Conservation (phyloP, 2,329 filamentous ascomycete genomes). For the Hymenoscyphus albidus region DNA sequence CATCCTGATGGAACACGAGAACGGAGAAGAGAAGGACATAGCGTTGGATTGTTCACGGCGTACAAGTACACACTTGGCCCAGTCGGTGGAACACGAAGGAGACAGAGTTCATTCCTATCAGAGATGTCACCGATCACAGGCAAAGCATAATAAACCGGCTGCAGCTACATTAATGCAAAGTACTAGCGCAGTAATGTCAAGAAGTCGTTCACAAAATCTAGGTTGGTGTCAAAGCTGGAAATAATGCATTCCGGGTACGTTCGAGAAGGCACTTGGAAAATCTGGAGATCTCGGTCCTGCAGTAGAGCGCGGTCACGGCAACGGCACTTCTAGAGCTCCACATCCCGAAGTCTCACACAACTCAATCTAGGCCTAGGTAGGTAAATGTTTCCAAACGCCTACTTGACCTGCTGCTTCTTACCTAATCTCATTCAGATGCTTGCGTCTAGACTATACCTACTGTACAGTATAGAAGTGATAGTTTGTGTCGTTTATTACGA, state of each 20-base stretch:
- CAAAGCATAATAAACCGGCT: not conserved
- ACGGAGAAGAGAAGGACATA: not conserved
- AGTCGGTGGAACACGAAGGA: not conserved
- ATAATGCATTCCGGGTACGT: not conserved
- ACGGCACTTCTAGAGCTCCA: not conserved
- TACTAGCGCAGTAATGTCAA: not conserved
- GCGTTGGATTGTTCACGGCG: not conserved
- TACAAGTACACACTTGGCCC: not conserved
- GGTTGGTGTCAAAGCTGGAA: not conserved
- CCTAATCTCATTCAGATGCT: too few species aligned
- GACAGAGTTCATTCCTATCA: too few species aligned
- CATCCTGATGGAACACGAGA: conserved; percentile 8
- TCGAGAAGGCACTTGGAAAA: conserved; percentile 1
- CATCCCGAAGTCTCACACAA: too few species aligned
- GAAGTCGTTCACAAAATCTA: conserved; percentile 5
- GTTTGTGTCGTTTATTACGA: not conserved
- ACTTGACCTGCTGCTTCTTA: too few species aligned
- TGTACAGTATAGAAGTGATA: too few species aligned
- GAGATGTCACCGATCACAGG: too few species aligned
- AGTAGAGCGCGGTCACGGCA: not conserved
- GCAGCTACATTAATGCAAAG: not conserved
- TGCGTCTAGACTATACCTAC: too few species aligned
- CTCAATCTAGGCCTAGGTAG: too few species aligned
- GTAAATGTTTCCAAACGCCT: too few species aligned
- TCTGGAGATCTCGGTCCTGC: not conserved